Evolutionary conservation across 345 rosid species (phyloP), one percentile per base, ranked within the genome.

Genomic region (rapeseed (Brassica napus)): DNA sequence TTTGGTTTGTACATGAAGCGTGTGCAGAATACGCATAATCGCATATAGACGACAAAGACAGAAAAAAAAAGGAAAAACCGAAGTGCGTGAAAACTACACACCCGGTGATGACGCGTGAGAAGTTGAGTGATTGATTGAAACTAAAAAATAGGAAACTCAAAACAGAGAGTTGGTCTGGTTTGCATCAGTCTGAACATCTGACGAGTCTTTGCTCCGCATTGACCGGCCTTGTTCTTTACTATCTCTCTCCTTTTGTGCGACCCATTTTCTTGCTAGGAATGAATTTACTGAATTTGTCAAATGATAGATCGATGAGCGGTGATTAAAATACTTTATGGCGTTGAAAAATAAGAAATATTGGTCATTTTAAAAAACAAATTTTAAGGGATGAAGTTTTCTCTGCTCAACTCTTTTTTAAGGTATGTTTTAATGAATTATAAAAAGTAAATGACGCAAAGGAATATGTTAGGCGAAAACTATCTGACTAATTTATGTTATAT

Each of bases 161-260:
- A 32, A 60, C 39, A 49, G 60, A 63, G 69, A 52, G 82, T 61
- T 73, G 78, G 71, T 68, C 35, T 68, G 65, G 78, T 61, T 68
- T 74, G 75, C 76, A 80, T 64, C 83, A 80, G 79, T 81, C 80
- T 75, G 82, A 68, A 73, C 63, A 7, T 63, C 71, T 69, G 79
- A 71, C 77, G 69, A 26, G 80, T 81, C 76, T 49, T 72, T 81
- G 77, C 87, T 88, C 92, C 89, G 93, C 89, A 86, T 88, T 91
- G 93, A 89, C 93, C 91, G 91, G 87, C 71, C 85, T 73, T 75
- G 81, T 65, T 63, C 58, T 57, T 72, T 85, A 75, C 84, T 37
- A 74, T 15, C 71, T 10, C 71, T 10, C 3, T 3, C 59, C 69
- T 18, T 18, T 73, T 0, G 60, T 55, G 83, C 89, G 85, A 16